Base-by-base conservation (phyloP, 768 basidiomycete genomes). In the Hysterangium stoloniferum region DNA sequence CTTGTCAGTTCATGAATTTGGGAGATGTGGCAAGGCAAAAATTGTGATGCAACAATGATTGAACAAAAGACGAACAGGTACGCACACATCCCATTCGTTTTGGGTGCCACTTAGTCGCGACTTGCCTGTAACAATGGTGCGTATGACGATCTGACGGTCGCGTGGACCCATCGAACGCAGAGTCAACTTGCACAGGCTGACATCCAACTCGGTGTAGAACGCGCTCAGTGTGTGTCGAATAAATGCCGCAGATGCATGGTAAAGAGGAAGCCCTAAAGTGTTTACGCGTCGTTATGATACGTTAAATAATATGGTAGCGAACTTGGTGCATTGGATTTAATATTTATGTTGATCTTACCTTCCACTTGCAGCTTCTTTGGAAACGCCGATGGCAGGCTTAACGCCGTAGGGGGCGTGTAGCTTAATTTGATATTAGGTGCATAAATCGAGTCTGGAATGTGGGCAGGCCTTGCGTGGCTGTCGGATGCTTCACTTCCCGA, bases 41-140 rank as follows among this genome's bases (percentile, higher is more conserved):
- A 11, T 3, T 25, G 12, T 31, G 6, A 24, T 41, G 17, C 49
- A 38, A 19, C 11, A 31, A n/a, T 17, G 38, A 19, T 12, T 43
- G 41, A 19, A 53, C 9, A 45, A 52, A 43, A 24, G 38, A 31
- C 32, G 12, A 52, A 17, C 17, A 52, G 48, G 24, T 3, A 72
- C 85, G 54, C 60, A 86, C 84, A 87, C 75, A 54, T 82, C 75
- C 86, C 86, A 89, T 61, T 85, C 77, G n/a, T 73, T 74, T 1
- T 54, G 60, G 9, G 73, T 71, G 13, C 81, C 78, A 47, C 80
- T 84, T 29, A 90, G 78, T 13, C 87, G 73, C 2, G 75, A 75
- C 1, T 65, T 69, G 0, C 87, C 86, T 8, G 65, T 62, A 5
- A 86, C 80, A 41, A 63, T 65, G 32, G 83, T 65, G 3, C 75